Percentiles rank a stretch among this genome's conserved stretches.
Evolutionary conservation across 202 grass and related monocot genomes (phyloP).

Genomic region (Hordeum pubiflorum): DNA sequence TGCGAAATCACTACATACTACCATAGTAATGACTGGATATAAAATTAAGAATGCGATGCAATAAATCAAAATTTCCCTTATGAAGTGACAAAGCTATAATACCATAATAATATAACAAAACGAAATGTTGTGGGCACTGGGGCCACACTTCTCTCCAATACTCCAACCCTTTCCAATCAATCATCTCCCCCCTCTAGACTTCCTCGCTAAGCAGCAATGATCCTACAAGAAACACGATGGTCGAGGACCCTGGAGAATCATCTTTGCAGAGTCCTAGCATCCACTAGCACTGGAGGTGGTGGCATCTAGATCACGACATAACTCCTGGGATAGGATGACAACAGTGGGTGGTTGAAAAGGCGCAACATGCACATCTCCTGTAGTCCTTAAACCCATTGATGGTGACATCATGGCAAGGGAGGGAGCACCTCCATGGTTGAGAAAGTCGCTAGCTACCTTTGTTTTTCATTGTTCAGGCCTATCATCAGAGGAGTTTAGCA

Average conservation of each 20-base stretch:
- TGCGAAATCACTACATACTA: neutral
- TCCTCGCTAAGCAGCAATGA: neutral
- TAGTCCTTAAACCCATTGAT: neutral
- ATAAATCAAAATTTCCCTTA: neutral
- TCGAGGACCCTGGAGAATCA: neutral
- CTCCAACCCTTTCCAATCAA: neutral
- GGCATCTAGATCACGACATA: neutral
- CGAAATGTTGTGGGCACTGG: neutral
- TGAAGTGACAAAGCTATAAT: neutral
- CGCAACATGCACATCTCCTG: neutral
- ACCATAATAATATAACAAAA: conserved; percentile 1
- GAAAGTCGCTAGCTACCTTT: neutral
- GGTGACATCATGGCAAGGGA: neutral
- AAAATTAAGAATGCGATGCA: neutral
- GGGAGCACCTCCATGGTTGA: neutral
- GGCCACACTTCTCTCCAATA: neutral
- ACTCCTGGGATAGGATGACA: neutral
- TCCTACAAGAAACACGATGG: neutral
- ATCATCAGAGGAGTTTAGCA: neutral
- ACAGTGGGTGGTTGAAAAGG: neutral
- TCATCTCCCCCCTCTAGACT: neutral
- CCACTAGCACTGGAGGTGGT: neutral
- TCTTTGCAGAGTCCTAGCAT: neutral
- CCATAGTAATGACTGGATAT: neutral
- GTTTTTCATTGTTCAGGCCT: neutral